phyloP scores from a whole-genome alignment of 1,284 basidiomycete species.

The Marasmius tenuissimus region DNA sequence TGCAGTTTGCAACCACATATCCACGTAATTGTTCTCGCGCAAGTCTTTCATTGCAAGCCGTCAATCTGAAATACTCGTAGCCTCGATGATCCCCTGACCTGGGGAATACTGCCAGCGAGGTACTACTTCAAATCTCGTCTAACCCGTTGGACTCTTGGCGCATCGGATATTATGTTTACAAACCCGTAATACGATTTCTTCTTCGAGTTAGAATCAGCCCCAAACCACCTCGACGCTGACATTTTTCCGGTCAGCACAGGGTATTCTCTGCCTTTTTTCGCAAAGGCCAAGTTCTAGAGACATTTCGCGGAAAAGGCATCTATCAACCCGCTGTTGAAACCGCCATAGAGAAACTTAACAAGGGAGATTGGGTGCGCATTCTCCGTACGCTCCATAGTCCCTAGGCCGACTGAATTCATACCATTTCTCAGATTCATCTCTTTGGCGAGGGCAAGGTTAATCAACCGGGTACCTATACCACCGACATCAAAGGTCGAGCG shows the following conservation, averaged over 20 bases:
- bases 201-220: slow-evolving; percentile 1
- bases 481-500: slow-evolving; percentile 32
- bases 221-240: slow-evolving; percentile 9
- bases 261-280: slow-evolving; percentile 83
- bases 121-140: slow-evolving; percentile 61
- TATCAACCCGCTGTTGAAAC: slow-evolving; percentile 86
- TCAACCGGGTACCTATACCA: slow-evolving; percentile 61
- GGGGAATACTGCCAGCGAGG: slow-evolving; percentile 75
- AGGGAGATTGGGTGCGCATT: slow-evolving; percentile 79
- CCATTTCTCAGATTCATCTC: slow-evolving; percentile 72
- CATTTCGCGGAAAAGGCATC: slow-evolving; percentile 86
- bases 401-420: background rate
- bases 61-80: slow-evolving; percentile 33
- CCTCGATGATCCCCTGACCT: slow-evolving; percentile 77
- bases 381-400: slow-evolving; percentile 2
- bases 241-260: slow-evolving; percentile 45
- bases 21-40: slow-evolving; percentile 60
- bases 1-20: slow-evolving; percentile 88
- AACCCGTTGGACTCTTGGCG: slow-evolving; percentile 85
- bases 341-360: slow-evolving; percentile 78
- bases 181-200: slow-evolving; percentile 65
- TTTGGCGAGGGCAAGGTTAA: slow-evolving; percentile 94
- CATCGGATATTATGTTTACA: slow-evolving; percentile 95
- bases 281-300: slow-evolving; percentile 92
- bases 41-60: slow-evolving; percentile 10